Conservation (phyloP, 1,284 basidiomycete genomes). For the Tylopilus sp. region DNA sequence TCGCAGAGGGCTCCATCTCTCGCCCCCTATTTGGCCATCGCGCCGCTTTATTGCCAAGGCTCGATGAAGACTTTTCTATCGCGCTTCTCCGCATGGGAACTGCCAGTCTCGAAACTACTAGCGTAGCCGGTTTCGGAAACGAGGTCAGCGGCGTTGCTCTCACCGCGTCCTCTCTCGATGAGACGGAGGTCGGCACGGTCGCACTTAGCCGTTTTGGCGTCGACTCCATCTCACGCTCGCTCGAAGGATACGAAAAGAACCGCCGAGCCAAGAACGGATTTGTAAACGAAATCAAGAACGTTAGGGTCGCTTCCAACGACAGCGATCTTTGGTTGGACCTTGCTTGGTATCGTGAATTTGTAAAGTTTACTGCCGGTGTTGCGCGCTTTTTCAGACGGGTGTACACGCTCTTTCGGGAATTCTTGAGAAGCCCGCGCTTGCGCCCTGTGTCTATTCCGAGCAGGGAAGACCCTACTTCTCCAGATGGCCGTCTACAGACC, state of each 20-base stretch:
- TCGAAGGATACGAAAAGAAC: conserved; percentile 20
- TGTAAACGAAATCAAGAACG: conserved; percentile 46
- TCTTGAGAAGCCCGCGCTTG: conserved; percentile 20
- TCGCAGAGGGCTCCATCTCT: conserved; percentile 49
- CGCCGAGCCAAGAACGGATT: conserved; percentile 36
- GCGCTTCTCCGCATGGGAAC: conserved; percentile 67
- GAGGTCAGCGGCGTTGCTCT: conserved; percentile 56
- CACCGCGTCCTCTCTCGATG: conserved; percentile 23
- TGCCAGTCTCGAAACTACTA: conserved; percentile 69
- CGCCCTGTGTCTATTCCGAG: neutral
- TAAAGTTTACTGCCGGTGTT: conserved; percentile 34
- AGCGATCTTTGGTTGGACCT: conserved; percentile 41
- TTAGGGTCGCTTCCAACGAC: conserved; percentile 38
- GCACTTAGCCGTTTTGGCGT: conserved; percentile 45
- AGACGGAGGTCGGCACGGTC: conserved; percentile 29
- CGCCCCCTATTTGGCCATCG: conserved; percentile 48
- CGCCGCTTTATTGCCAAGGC: conserved; percentile 41
- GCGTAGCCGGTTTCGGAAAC: conserved; percentile 66
- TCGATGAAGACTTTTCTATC: conserved; percentile 72
- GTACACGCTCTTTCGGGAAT: conserved; percentile 25
- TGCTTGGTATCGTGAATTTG: conserved; percentile 47
- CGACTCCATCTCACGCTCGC: conserved; percentile 33
- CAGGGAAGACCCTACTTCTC: neutral
- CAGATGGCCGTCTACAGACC: conserved; percentile 3
- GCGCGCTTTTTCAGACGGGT: conserved; percentile 40